A percentile compares a stretch with the other conserved stretches of the same genome.
These are phyloP conservation scores for Alternaria ethzedia DNA, from an alignment of 2,329 filamentous ascomycete genomes.

Conservation along the genomic window DNA sequence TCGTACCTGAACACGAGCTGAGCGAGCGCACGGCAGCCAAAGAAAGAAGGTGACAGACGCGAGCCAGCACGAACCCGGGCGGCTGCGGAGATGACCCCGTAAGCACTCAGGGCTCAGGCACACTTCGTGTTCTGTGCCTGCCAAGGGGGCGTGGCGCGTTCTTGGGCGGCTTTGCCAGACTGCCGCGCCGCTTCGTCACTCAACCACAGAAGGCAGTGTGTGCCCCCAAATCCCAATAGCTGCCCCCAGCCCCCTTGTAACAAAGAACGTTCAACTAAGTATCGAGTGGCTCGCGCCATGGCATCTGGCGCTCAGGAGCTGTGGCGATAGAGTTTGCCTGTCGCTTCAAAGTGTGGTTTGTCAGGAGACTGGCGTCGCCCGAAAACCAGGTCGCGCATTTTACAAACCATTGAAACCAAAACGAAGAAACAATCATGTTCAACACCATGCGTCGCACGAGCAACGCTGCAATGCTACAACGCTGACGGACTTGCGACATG, in stretches of 20 bases:
- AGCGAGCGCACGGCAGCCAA: background rate
- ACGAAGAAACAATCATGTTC: background rate
- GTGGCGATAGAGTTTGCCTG: background rate
- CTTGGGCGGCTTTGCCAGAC: background rate
- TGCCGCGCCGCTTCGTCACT: slow-evolving; percentile 6
- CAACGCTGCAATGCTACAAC: background rate
- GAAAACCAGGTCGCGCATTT: background rate
- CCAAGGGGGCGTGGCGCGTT: slow-evolving; percentile 3
- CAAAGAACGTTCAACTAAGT: background rate
- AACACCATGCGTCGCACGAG: background rate
- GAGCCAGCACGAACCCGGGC: background rate
- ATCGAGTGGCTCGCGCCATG: background rate
- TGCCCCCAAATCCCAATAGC: background rate
- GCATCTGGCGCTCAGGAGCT: background rate
- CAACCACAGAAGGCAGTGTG: background rate
- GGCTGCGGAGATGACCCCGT: slow-evolving; percentile 5
- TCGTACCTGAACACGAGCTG: background rate
- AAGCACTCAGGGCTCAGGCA: background rate
- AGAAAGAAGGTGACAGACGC: background rate
- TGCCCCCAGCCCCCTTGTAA: background rate
- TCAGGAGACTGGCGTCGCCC: background rate
- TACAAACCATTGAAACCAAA: background rate
- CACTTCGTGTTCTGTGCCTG: slow-evolving; percentile 3
- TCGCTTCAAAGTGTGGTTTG: background rate
- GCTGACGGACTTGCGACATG: background rate